These are phyloP conservation scores for Rhododendron kiyosumense DNA, from an alignment of 148 eudicot species.

Conservation along the genomic window DNA sequence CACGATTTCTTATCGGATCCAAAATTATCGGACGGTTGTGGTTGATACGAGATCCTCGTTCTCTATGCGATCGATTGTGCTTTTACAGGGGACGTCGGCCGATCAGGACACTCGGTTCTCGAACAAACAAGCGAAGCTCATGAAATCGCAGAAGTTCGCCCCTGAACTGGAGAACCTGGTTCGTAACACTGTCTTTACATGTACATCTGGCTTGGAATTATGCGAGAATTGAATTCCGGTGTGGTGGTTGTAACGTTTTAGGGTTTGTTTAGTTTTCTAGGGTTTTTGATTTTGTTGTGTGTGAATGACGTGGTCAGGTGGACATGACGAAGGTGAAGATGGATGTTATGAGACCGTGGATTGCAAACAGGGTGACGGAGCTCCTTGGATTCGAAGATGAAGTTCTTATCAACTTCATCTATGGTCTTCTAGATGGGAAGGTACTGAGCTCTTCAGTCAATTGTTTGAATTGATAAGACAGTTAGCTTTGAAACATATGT, in stretches of 20 bases:
- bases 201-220: not conserved
- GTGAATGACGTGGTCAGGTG: constrained; percentile 39
- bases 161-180: constrained; percentile 90
- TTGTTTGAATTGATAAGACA: not conserved
- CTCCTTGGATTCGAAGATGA: constrained; percentile 95
- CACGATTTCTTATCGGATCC: not conserved
- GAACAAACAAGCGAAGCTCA: constrained; percentile 89
- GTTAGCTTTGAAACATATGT: too few species aligned
- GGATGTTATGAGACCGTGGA: constrained; percentile 96
- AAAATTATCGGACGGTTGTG: not conserved
- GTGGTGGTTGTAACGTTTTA: not conserved
- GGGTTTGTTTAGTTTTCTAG: not conserved
- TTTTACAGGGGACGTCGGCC: constrained; percentile 82
- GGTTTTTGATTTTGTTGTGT: not conserved
- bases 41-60: constrained; percentile 3
- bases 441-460: constrained; percentile 21
- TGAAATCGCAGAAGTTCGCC: constrained; percentile 90
- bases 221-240: not conserved
- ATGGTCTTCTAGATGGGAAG: constrained; percentile 84
- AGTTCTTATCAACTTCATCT: constrained; percentile 88
- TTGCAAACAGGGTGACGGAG: constrained; percentile 82
- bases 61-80: not conserved
- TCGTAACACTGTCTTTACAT: constrained; percentile 13
- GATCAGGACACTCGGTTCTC: constrained; percentile 98
- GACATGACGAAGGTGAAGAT: constrained; percentile 85